Base-by-base conservation (phyloP, 2,329 filamentous ascomycete species). In the Monilinia polystroma region DNA sequence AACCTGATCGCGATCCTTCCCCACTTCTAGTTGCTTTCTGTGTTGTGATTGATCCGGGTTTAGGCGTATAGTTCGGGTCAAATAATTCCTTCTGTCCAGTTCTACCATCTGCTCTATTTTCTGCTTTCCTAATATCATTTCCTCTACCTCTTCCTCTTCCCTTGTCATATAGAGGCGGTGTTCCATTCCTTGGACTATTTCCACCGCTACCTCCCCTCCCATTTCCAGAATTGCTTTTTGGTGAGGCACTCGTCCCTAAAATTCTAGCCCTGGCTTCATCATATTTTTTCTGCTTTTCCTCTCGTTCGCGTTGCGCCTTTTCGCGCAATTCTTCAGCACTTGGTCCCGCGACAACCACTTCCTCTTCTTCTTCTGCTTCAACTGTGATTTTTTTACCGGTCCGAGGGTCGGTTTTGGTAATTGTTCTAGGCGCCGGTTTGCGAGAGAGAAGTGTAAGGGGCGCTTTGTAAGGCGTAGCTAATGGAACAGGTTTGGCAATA, bases 251-350 rank as follows among this genome's bases (percentile, higher is more conserved):
- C 45, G 72, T 74, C 26, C 93, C 93, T 77, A 97, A 94, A 66
- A 97, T 89, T 76, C 93, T 90, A 73, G 94, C 92, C 41, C 94
- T 85, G 7, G 89, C 91, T 80, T 97, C 93, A 69, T 96, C 91
- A 76, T 97, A 97, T 68, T 90, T 90, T 66, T 88, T 88, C 80
- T 96, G 91, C 80, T 95, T 97, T 80, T 96, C 93, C 75, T 96
- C 93, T 12, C 88, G 85, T 73, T 96, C 92, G 59, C 85, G 84
- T 76, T 92, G 87, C 64, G 93, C 91, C 75, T 90, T 90, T 32
- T 87, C 85, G 69, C 90, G 87, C 45, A 93, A 85, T 80, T 97
- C 90, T 73, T 94, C 91, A 4, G 89, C 85, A 0, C 87, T 90
- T 54, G 87, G 85, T 72, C 87, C 87, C 26, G 83, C 81, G 70